Conservation (phyloP, 331 rosid genomes). For the Telfairia occidentalis region DNA sequence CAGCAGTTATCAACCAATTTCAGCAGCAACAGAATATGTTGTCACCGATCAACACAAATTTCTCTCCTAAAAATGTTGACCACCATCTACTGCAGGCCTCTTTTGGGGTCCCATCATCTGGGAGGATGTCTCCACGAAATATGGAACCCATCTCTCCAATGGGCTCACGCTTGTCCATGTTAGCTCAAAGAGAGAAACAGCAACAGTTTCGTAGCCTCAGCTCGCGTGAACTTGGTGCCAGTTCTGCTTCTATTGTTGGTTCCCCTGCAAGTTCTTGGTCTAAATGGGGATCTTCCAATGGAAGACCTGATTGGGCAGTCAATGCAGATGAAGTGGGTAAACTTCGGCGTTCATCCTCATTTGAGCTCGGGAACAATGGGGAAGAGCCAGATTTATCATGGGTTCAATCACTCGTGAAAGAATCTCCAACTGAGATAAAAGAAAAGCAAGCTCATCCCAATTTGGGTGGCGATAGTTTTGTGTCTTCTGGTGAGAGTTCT, state of each 20-base stretch:
- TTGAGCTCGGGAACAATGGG: constrained; percentile 70
- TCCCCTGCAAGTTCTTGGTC: constrained; percentile 59
- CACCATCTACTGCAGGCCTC: constrained; percentile 61
- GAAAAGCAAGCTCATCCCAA: constrained; percentile 35
- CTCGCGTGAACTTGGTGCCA: constrained; percentile 74
- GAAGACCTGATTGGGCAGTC: constrained; percentile 74
- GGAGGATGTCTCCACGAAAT: constrained; percentile 78
- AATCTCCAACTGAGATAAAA: constrained; percentile 72
- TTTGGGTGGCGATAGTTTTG: constrained; percentile 17
- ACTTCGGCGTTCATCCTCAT: constrained; percentile 71
- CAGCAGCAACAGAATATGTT: constrained; percentile 83
- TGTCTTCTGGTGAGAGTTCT: constrained; percentile 32
- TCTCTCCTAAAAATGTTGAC: constrained; percentile 52
- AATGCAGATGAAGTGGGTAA: constrained; percentile 54
- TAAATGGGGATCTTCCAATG: constrained; percentile 73
- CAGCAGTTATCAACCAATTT: constrained; percentile 69
- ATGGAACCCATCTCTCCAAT: constrained; percentile 84
- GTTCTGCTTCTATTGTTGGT: constrained; percentile 37
- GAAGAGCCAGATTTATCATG: constrained; percentile 94
- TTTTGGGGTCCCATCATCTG: constrained; percentile 59
- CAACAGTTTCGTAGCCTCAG: constrained; percentile 89
- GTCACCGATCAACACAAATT: constrained; percentile 73
- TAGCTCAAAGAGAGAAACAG: constrained; percentile 71
- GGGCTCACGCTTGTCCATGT: constrained; percentile 60
- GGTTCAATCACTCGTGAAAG: constrained; percentile 94